Evolutionary conservation across 2,329 filamentous ascomycete species (phyloP).

Genomic region (Microdochium bolleyi): DNA sequence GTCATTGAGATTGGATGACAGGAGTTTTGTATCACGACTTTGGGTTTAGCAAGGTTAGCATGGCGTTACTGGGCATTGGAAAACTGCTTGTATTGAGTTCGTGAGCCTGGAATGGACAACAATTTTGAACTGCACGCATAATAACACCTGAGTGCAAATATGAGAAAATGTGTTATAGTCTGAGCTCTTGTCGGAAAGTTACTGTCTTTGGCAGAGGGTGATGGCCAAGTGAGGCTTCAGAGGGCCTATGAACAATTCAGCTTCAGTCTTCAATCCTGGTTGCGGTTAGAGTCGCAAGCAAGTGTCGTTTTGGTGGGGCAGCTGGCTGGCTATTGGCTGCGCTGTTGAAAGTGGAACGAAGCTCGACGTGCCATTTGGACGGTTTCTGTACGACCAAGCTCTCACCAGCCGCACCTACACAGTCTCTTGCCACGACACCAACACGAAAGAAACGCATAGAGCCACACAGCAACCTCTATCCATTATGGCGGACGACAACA

Average conservation of each 20-base stretch:
- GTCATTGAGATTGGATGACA: neutral
- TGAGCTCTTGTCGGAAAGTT: too few relatives aligned
- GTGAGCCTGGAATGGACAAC: too few relatives aligned
- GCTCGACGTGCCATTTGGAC: too few relatives aligned
- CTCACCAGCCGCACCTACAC: neutral
- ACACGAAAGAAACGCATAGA: neutral
- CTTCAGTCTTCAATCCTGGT: too few relatives aligned
- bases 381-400: neutral
- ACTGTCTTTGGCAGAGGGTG: too few relatives aligned
- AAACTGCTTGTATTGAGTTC: neutral
- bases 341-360: neutral
- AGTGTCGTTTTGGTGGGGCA: neutral
- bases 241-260: too few relatives aligned
- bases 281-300: neutral
- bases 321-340: neutral
- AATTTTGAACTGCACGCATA: too few relatives aligned
- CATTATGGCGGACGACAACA: conserved; percentile 40
- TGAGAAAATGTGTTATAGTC: too few relatives aligned
- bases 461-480: neutral
- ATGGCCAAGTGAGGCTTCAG: too few relatives aligned
- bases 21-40: neutral
- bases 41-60: neutral
- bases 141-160: too few relatives aligned
- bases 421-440: too few relatives aligned
- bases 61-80: neutral